Base-by-base conservation (phyloP, 768 basidiomycete species). In the Saitozyma podzolica region DNA sequence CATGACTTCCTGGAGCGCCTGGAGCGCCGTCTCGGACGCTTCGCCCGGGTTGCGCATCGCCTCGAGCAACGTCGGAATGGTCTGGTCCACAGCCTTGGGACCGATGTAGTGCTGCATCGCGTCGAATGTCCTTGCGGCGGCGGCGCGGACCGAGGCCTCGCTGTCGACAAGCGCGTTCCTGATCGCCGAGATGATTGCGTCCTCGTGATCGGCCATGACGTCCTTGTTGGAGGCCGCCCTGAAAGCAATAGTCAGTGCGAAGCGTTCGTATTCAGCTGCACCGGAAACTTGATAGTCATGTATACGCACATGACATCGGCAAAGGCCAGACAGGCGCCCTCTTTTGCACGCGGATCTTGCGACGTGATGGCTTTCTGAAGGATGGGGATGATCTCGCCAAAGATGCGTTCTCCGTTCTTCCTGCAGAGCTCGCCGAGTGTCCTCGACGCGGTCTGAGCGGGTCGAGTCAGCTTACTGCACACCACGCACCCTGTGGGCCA, bases 1-100 rank as follows among this genome's bases (percentile, higher is more conserved):
- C 90, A 95, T 95, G 68, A 98, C 92, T 82, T 98, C 95, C 59
- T 84, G 87, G 45, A 98, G 82, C 0, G 96, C 96, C 73, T 93
- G 88, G 42, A 98, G 82, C 10, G 96, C 95, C 14, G 95, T 97
- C 9, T 92, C 93, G n/a, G 95, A 95, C 17, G 89, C 86, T 70
- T 88, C 89, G 6, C 94, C 94, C 13, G 93, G 92, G 78, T 92
- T 90, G 16, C 91, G 88, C 42, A 98, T 87, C 1, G 95, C 95
- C 70, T 93, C 92, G 57, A 99, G 78, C 0, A 98, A 80, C 0
- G 95, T 98, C 0, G 96, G 95, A 62, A 98, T 97, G 0, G 92
- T 98, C 80, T 94, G 86, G 73, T 98, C 95, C 65, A 97, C 94
- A 7, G 94, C 93, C 74, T 88, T 90, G 40, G 86, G 84, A 8